phyloP scores from a whole-genome alignment of 805 yeast species.

The Spencermartinsiella europaea region DNA sequence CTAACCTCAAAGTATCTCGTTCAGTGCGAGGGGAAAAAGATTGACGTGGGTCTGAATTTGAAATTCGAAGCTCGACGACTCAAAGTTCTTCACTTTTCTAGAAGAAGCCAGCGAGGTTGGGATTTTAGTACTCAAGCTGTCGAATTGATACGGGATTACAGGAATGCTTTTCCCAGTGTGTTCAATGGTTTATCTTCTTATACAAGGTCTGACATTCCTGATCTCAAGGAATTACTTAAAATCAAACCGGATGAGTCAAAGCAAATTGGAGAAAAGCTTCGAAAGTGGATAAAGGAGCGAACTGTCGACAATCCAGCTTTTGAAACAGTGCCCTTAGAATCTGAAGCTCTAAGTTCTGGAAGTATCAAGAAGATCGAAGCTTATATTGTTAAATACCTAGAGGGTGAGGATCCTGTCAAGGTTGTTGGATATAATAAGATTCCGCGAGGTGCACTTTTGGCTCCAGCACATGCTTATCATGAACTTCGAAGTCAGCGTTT shows the following conservation, averaged over 20 bases:
- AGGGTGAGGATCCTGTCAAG: constrained; percentile 40
- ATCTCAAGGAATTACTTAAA: constrained; percentile 15
- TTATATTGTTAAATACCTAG: constrained; percentile 41
- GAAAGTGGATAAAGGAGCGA: constrained; percentile 45
- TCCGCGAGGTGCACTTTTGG: constrained; percentile 76
- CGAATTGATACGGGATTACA: constrained; percentile 57
- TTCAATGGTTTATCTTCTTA: constrained; percentile 37
- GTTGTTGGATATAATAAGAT: constrained; percentile 65
- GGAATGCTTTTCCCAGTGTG: constrained; percentile 54
- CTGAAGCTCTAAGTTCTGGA: constrained; percentile 68
- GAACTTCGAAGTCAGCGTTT: constrained; percentile 71
- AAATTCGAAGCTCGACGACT: constrained; percentile 74
- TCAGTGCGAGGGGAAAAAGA: constrained; percentile 46
- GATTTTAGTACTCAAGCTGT: constrained; percentile 74
- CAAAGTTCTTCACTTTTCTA: constrained; percentile 85
- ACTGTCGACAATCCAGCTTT: constrained; percentile 33
- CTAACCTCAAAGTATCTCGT: constrained; percentile 71
- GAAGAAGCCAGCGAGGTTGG: constrained; percentile 66
- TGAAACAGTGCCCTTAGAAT: constrained; percentile 63
- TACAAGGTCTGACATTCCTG: constrained; percentile 19
- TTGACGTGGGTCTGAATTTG: constrained; percentile 76
- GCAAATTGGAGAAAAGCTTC: constrained; percentile 36
- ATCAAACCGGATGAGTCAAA: constrained; percentile 27
- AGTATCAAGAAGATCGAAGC: constrained; percentile 66
- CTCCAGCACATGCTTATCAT: constrained; percentile 68